Evolutionary conservation across 768 basidiomycete genomes (phyloP).

Genomic region (Lentinula detonsa): DNA sequence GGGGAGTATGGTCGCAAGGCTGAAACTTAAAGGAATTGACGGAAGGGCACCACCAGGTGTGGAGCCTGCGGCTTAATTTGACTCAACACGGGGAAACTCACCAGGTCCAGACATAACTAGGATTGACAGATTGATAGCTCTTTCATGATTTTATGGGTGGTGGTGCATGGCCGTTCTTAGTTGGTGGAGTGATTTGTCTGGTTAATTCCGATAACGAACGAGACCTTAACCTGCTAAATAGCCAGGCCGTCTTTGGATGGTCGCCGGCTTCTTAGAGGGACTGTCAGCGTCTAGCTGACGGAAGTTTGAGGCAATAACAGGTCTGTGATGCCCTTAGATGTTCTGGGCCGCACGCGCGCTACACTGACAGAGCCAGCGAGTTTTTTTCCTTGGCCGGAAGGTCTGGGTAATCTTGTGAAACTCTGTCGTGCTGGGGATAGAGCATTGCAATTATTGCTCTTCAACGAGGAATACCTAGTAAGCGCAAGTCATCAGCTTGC

Average conservation of each 20-base stretch:
- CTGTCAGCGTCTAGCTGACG: constrained; percentile 74
- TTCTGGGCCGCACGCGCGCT: constrained; percentile 84
- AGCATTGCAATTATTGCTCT: constrained; percentile 91
- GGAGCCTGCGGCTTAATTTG: constrained; percentile 84
- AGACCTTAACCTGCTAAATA: constrained; percentile 94
- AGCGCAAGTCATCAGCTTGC: constrained; percentile 83
- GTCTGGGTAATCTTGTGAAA: constrained; percentile 72
- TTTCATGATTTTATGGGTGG: constrained; percentile 83
- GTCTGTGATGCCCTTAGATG: constrained; percentile 90
- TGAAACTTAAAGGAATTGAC: constrained; percentile 84
- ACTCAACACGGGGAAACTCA: constrained; percentile 80
- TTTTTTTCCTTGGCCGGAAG: constrained; percentile 72
- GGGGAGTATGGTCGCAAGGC: constrained; percentile 70
- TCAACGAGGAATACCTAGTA: constrained; percentile 90
- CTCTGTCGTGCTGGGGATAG: constrained; percentile 81
- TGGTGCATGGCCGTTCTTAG: constrained; percentile 89
- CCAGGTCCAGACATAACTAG: constrained; percentile 75
- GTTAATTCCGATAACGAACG: constrained; percentile 94
- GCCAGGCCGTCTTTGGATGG: constrained; percentile 71
- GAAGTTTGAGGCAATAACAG: constrained; percentile 91
- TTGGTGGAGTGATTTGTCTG: constrained; percentile 95
- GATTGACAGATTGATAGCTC: constrained; percentile 81
- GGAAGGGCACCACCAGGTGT: constrained; percentile 49
- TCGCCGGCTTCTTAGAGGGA: constrained; percentile 81
- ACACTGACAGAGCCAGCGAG: constrained; percentile 89